Evolutionary conservation across 148 eudicot genomes (phyloP).

Genomic region (Vaccinium macrocarpon): DNA sequence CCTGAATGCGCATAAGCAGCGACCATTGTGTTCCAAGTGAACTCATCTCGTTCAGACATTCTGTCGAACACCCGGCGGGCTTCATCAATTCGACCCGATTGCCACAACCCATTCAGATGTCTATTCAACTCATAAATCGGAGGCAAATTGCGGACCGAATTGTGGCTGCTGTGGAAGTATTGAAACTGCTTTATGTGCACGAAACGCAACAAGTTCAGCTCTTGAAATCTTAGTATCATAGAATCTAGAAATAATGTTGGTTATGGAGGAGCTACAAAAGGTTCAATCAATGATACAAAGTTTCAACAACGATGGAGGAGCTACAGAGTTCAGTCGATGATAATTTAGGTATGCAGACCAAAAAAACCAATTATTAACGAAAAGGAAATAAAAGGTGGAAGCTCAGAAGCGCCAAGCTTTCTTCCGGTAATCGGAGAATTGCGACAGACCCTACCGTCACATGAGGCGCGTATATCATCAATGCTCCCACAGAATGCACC

Average conservation of each 20-base stretch:
- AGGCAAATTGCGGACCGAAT: background rate
- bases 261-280: background rate
- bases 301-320: no score
- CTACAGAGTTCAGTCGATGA: no score
- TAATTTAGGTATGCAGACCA: no score
- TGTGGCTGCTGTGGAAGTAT: constrained; percentile 12
- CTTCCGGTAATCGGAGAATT: background rate
- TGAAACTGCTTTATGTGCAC: background rate
- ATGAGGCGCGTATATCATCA: background rate
- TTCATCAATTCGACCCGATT: constrained; percentile 44
- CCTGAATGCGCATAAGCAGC: constrained; percentile 56
- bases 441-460: background rate
- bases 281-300: background rate
- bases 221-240: constrained; percentile 2
- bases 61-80: constrained; percentile 62
- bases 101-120: constrained; percentile 20
- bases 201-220: background rate
- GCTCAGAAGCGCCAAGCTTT: background rate
- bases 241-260: background rate
- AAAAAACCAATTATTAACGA: no score
- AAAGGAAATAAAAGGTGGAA: background rate
- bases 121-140: constrained; percentile 19
- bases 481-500: background rate
- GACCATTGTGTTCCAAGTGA: constrained; percentile 69
- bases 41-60: constrained; percentile 70